Base-by-base conservation (phyloP, 192 early-diverging fungal genomes). In the Radiomyces spectabilis region DNA sequence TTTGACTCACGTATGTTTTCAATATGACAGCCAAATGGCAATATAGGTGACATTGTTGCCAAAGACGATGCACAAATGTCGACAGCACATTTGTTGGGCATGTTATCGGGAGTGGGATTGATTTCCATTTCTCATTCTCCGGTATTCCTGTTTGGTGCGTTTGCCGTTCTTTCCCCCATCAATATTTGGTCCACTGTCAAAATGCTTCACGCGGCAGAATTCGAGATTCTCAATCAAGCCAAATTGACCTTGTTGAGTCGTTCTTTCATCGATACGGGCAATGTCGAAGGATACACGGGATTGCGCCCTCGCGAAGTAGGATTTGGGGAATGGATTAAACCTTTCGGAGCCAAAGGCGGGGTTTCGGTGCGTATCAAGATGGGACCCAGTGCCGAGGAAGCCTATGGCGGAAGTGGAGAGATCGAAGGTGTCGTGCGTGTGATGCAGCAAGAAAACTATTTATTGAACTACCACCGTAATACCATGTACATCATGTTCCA, bases 51-150 rank as follows among this genome's bases (percentile, higher is more conserved):
- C 48, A 71, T 86, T 48, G 81, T 85, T 5, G 80, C 82, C 3
- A 86, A 86, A 43, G 85, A 86, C 59, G 85, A 86, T 52, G 69
- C 79, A 26, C 85, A 86, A 65, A 80, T 85, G 73, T 76, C 77
- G 5, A 66, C 81, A 13, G 82, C 82, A 1, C 80, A 86, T 61
- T 64, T 86, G 24, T 31, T 75, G 16, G 85, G 85, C 32, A 71
- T 86, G 61, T 31, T 80, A 8, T 63, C 64, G 3, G 85, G 85
- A 7, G 74, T 86, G 25, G 63, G 73, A 8, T 44, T 80, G 8
- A 69, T 85, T 12, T 57, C 68, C 22, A n/a, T 83, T 2, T 78
- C 73, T 10, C 79, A 83, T 47, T 51, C 65, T 10, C 82, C 79
- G 0, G 24, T 47, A 1, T 85, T 85, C 48, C 53, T 86, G 4